phyloP scores from a whole-genome alignment of 345 rosid genomes.

The Carallia brachiata region DNA sequence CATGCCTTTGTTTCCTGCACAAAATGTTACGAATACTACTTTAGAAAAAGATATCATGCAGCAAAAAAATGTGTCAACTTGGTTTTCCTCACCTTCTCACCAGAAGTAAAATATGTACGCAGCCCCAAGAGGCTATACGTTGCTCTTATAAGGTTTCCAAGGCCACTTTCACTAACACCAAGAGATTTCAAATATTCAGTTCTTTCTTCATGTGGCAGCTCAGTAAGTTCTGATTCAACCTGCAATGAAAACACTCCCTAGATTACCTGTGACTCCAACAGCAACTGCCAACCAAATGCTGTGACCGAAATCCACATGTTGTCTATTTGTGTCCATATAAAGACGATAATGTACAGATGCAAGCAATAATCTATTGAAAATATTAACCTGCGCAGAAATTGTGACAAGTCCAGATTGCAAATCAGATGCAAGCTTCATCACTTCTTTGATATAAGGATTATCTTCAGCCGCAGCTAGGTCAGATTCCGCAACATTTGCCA shows the following conservation, averaged over 20 bases:
- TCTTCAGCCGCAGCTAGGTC: constrained; percentile 73
- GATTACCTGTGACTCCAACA: constrained; percentile 7
- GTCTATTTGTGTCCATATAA: not conserved
- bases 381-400: constrained; percentile 81
- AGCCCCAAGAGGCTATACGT: constrained; percentile 81
- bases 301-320: constrained; percentile 2
- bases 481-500: constrained; percentile 87
- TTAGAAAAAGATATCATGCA: constrained; percentile 1
- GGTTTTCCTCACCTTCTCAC: constrained; percentile 73
- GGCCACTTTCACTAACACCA: constrained; percentile 82
- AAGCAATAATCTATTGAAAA: not conserved
- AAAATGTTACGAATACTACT: constrained; percentile 18
- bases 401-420: constrained; percentile 82
- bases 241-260: constrained; percentile 29
- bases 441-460: constrained; percentile 61
- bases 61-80: not conserved
- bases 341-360: not conserved
- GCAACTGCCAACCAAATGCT: constrained; percentile 3
- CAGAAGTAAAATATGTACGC: constrained; percentile 88
- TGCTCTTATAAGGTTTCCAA: constrained; percentile 86
- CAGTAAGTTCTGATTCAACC: constrained; percentile 95
- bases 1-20: constrained; percentile 95
- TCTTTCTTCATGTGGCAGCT: constrained; percentile 80
- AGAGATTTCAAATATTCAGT: constrained; percentile 76
- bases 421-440: constrained; percentile 69